These are phyloP conservation scores for Mycena latifolia DNA, from an alignment of 768 basidiomycete genomes.

Conservation along the genomic window DNA sequence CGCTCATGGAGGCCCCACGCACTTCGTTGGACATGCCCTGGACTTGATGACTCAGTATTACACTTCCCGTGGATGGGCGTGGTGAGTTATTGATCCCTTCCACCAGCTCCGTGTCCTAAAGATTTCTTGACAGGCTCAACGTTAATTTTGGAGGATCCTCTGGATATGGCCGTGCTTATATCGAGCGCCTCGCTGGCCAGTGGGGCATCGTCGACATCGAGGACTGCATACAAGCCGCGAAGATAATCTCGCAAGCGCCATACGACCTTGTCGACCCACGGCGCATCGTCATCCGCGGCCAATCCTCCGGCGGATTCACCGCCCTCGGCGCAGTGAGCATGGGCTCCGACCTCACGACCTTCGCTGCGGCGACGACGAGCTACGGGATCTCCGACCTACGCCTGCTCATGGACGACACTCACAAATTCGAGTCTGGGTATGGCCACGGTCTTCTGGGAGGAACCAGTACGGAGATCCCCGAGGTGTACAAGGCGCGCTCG, in stretches of 20 bases:
- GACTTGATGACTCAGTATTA: slow-evolving; percentile 71
- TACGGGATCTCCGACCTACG: slow-evolving; percentile 78
- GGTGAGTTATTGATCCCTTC: slow-evolving; percentile 53
- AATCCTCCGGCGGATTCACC: slow-evolving; percentile 82
- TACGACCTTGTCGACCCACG: slow-evolving; percentile 71
- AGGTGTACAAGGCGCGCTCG: slow-evolving; percentile 61
- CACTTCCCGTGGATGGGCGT: slow-evolving; percentile 80
- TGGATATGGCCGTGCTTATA: slow-evolving; percentile 61
- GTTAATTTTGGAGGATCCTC: slow-evolving; percentile 73
- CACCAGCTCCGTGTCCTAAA: background rate
- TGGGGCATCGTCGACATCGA: slow-evolving; percentile 73
- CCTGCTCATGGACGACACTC: slow-evolving; percentile 62
- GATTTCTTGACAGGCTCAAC: slow-evolving; percentile 54
- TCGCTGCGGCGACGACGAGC: slow-evolving; percentile 71
- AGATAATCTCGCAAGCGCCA: slow-evolving; percentile 49
- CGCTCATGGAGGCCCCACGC: slow-evolving; percentile 83
- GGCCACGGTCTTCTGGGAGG: slow-evolving; percentile 66
- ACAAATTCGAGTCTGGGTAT: slow-evolving; percentile 67
- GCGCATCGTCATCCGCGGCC: slow-evolving; percentile 78
- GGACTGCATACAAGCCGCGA: slow-evolving; percentile 62
- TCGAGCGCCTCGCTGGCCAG: slow-evolving; percentile 60
- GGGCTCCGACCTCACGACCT: slow-evolving; percentile 57
- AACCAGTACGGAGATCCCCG: slow-evolving; percentile 56
- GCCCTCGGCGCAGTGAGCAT: slow-evolving; percentile 63
- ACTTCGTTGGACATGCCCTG: slow-evolving; percentile 58